phyloP scores from a whole-genome alignment of 352 stramenopile genomes.

The Globisporangium cylindrosporum region DNA sequence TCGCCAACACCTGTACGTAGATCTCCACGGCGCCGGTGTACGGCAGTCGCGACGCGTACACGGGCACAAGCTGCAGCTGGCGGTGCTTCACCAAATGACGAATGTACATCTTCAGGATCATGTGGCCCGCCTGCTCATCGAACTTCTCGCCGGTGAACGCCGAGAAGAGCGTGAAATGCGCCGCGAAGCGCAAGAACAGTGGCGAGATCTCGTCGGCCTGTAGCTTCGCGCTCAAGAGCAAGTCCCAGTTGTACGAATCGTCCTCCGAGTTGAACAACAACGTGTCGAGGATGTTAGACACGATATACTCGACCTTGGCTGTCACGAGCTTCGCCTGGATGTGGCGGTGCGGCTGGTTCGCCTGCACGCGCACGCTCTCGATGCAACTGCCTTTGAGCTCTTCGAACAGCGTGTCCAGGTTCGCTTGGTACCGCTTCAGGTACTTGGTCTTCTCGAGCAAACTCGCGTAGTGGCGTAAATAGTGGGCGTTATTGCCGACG shows the following conservation, averaged over 20 bases:
- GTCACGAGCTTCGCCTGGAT: slow-evolving; percentile 83
- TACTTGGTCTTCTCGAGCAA: slow-evolving; percentile 75
- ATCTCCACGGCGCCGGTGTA: slow-evolving; percentile 56
- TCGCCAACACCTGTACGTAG: slow-evolving; percentile 71
- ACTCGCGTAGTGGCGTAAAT: slow-evolving; percentile 47
- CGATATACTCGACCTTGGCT: slow-evolving; percentile 73
- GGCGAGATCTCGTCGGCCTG: slow-evolving; percentile 48
- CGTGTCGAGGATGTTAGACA: slow-evolving; percentile 58
- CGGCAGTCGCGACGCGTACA: slow-evolving; percentile 71
- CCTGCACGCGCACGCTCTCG: slow-evolving; percentile 67
- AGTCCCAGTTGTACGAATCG: slow-evolving; percentile 65
- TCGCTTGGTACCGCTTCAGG: slow-evolving; percentile 65
- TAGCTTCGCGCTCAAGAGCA: slow-evolving; percentile 42
- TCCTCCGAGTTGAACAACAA: slow-evolving; percentile 45
- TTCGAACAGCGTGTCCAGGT: slow-evolving; percentile 74
- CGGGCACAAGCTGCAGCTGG: slow-evolving; percentile 69
- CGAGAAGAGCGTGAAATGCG: slow-evolving; percentile 78
- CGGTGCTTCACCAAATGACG: slow-evolving; percentile 77
- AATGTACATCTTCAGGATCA: slow-evolving; percentile 84
- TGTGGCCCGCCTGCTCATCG: slow-evolving; percentile 60
- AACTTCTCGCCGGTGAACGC: slow-evolving; percentile 65
- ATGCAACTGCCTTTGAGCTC: slow-evolving; percentile 62
- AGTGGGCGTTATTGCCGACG: slow-evolving; percentile 61
- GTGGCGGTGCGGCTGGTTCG: slow-evolving; percentile 60
- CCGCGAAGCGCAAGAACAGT: slow-evolving; percentile 70